Conservation (phyloP, 257 asterid species). For the Petunia axillaris region DNA sequence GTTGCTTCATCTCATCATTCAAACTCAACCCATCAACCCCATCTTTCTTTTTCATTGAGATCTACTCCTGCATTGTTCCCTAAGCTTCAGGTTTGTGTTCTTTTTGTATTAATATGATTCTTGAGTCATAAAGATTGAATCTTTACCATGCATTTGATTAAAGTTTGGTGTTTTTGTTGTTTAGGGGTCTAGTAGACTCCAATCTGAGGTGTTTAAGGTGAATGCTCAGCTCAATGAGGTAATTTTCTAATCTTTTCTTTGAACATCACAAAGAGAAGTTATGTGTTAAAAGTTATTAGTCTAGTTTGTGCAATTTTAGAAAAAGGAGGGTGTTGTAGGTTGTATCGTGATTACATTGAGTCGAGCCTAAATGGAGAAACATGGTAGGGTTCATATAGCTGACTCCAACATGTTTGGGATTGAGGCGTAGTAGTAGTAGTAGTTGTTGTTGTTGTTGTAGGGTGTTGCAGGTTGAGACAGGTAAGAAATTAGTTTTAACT, state of each 20-base stretch:
- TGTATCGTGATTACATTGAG: not conserved
- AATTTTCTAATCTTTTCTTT: not conserved
- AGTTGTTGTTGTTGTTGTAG: too few relatives aligned
- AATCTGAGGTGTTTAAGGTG: slow-evolving; percentile 46
- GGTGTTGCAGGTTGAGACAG: too few relatives aligned
- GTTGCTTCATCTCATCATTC: slow-evolving; percentile 39
- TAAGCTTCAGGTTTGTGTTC: slow-evolving; percentile 27
- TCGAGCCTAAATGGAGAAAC: too few relatives aligned
- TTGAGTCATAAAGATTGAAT: not conserved
- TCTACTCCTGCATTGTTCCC: slow-evolving; percentile 35
- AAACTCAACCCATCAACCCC: slow-evolving; percentile 27
- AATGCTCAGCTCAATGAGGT: slow-evolving; percentile 54
- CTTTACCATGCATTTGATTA: slow-evolving; percentile 25
- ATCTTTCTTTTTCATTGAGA: slow-evolving; percentile 45
- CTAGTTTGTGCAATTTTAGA: not conserved
- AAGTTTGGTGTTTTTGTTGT: slow-evolving; percentile 6
- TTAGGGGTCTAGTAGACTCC: slow-evolving; percentile 38
- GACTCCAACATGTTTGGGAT: too few relatives aligned
- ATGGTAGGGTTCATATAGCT: too few relatives aligned
- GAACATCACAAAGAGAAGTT: not conserved
- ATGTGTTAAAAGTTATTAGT: not conserved
- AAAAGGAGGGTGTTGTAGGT: not conserved
- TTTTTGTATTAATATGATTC: not conserved
- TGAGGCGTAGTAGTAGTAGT: too few relatives aligned
- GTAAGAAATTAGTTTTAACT: too few relatives aligned